Conservation (phyloP, 169 alveolate species). For the Plasmodium gallinaceum region DNA sequence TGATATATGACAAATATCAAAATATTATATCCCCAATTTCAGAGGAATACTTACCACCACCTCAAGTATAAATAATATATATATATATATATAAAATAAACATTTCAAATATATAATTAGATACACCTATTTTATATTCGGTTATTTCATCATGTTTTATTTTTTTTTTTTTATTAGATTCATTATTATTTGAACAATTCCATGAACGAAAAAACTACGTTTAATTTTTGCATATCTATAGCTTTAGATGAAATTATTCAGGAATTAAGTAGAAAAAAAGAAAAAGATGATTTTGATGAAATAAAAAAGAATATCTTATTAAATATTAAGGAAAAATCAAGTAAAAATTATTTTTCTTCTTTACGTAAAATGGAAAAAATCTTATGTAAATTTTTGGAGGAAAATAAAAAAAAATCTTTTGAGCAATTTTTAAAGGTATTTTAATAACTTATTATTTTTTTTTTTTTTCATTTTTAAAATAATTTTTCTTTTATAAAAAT, state of each 20-base stretch:
- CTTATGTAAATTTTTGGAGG: slow-evolving; percentile 55
- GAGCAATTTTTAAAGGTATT: slow-evolving; percentile 59
- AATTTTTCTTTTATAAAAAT: background rate
- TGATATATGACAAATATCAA: slow-evolving; percentile 41
- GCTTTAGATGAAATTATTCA: slow-evolving; percentile 66
- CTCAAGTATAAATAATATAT: slow-evolving; percentile 18
- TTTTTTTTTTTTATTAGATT: slow-evolving; percentile 10
- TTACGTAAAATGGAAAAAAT: slow-evolving; percentile 65
- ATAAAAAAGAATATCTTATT: slow-evolving; percentile 31
- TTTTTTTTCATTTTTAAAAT: background rate
- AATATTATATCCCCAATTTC: slow-evolving; percentile 24
- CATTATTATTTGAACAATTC: slow-evolving; percentile 56
- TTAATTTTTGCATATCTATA: slow-evolving; percentile 62
- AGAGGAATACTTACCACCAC: slow-evolving; percentile 47
- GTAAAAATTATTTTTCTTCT: slow-evolving; percentile 54
- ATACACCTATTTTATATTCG: background rate
- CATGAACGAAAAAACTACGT: slow-evolving; percentile 38
- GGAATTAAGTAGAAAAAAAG: slow-evolving; percentile 45
- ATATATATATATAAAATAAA: background rate
- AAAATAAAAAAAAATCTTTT: slow-evolving; percentile 60
- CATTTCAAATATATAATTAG: background rate
- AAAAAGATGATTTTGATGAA: slow-evolving; percentile 54
- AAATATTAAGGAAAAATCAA: slow-evolving; percentile 49
- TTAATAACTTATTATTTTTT: background rate
- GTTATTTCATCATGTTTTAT: background rate